Conservation (phyloP, 2,329 filamentous ascomycete genomes). For the Colletotrichum sp. region DNA sequence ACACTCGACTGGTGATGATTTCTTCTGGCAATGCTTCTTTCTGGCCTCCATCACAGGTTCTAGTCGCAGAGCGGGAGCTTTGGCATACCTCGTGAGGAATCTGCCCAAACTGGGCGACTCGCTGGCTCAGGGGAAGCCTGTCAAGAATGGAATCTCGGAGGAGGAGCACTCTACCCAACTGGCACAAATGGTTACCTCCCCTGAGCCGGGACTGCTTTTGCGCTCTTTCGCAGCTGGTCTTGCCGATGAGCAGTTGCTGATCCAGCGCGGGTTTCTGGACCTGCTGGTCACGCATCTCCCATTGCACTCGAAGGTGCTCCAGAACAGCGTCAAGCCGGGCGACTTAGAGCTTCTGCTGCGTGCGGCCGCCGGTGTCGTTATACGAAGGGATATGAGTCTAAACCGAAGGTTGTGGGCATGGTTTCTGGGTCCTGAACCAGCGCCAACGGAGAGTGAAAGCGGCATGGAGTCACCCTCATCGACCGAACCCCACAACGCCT, state of each 20-base stretch:
- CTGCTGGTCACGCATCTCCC: constrained; percentile 90
- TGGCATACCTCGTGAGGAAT: constrained; percentile 83
- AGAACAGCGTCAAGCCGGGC: constrained; percentile 70
- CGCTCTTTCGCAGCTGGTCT: constrained; percentile 92
- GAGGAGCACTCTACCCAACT: constrained; percentile 58
- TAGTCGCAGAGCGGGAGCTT: constrained; percentile 80
- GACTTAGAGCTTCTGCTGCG: constrained; percentile 84
- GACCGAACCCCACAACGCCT: constrained; percentile 46
- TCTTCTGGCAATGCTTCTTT: constrained; percentile 99
- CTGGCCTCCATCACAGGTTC: constrained; percentile 90
- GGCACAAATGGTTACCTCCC: constrained; percentile 75
- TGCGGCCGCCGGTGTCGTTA: constrained; percentile 86
- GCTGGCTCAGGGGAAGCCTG: constrained; percentile 31
- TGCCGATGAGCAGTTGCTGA: constrained; percentile 84
- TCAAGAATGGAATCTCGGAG: constrained; percentile 32
- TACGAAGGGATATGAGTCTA: constrained; percentile 92
- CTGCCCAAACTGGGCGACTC: constrained; percentile 72
- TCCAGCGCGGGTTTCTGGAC: constrained; percentile 94
- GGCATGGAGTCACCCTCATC: constrained; percentile 49
- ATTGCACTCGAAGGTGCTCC: constrained; percentile 80
- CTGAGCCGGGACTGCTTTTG: constrained; percentile 88
- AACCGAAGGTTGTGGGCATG: constrained; percentile 96
- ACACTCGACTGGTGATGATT: constrained; percentile 74
- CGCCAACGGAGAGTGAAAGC: constrained; percentile 52
- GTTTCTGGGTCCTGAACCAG: constrained; percentile 82